Percentiles rank a stretch among this genome's conserved stretches.
phyloP scores from a whole-genome alignment of 208 protist species.

The Angomonas deanei region DNA sequence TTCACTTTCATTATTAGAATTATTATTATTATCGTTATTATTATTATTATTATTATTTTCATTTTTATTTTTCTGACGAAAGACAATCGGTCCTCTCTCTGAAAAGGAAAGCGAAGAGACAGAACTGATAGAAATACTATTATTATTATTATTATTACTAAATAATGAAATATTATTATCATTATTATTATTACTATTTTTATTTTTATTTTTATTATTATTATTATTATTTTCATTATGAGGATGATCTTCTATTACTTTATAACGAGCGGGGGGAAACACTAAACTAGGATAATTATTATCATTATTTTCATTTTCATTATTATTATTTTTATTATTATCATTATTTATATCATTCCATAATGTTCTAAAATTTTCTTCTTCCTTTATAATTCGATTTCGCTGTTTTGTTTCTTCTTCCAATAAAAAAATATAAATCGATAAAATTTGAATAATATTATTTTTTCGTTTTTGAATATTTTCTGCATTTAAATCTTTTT shows the following conservation, averaged over 20 bases:
- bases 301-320: conserved; percentile 1
- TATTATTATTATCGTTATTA: not conserved
- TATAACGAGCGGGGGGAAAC: not conserved
- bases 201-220: conserved; percentile 1
- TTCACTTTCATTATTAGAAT: not conserved
- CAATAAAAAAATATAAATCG: not conserved
- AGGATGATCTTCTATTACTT: not conserved
- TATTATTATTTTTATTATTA: conserved; percentile 5
- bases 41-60: conserved; percentile 3
- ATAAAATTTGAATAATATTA: not conserved
- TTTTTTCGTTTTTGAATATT: not conserved
- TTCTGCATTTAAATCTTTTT: not conserved
- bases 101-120: not conserved
- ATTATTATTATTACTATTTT: conserved; percentile 6
- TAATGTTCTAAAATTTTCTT: not conserved
- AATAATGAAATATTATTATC: not conserved
- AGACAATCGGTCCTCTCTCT: not conserved
- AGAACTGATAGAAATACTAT: not conserved
- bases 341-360: conserved; percentile 2
- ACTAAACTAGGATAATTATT: not conserved
- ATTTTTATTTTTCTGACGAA: not conserved
- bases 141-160: conserved; percentile 6
- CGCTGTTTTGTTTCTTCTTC: not conserved
- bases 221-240: not conserved
- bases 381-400: not conserved